Base-by-base conservation (phyloP, 139 green algal genomes). In the Chlorella sorokiniana region DNA sequence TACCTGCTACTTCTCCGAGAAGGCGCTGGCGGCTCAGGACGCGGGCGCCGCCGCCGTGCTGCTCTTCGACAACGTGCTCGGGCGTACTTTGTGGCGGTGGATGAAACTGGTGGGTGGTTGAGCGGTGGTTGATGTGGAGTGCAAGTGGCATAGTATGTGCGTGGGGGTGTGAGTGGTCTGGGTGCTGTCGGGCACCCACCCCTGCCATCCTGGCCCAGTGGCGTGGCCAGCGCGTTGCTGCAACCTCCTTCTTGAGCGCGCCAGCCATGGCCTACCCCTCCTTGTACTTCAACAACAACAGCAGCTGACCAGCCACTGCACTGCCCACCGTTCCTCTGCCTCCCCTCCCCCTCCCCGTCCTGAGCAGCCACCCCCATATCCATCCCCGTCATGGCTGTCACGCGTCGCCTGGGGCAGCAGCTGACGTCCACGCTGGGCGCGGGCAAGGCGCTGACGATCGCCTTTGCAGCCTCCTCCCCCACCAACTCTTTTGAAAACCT, bases 11-110 rank as follows among this genome's bases (percentile, higher is more conserved):
- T 95, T 95, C 48, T 41, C 67, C 11, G 77, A 86, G 8, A 97
- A 97, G 84, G 84, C 79, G 78, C 38, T 42, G 16, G 88, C 88
- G 20, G 94, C 88, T 16, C 77, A 88, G 59, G 82, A 71, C 8
- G 93, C 91, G 11, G 93, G 92, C 18, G 95, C 92, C 1, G 78
- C 45, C 8, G 95, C 80, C 0, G 85, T 92, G 1, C 76, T 98
- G 1, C 63, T 98, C 0, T 91, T 86, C 69, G 95, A 98, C 81
- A 82, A 95, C 69, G 14, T 83, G 40, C 72, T 84, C 52, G 67
- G 59, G 56, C 69, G 3, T 89, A 84, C 33, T 89, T 89, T 62
- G 61, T 51, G n/a, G 27, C 33, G 48, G 51, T 31, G 6, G 29
- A 33, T n/a, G 27, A 42, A 29, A 31, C 18, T 7, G 16, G 51